Evolutionary conservation across 2,329 filamentous ascomycete genomes (phyloP), one percentile per base, ranked within the genome.

Genomic region (Fusarium sublunatum): DNA sequence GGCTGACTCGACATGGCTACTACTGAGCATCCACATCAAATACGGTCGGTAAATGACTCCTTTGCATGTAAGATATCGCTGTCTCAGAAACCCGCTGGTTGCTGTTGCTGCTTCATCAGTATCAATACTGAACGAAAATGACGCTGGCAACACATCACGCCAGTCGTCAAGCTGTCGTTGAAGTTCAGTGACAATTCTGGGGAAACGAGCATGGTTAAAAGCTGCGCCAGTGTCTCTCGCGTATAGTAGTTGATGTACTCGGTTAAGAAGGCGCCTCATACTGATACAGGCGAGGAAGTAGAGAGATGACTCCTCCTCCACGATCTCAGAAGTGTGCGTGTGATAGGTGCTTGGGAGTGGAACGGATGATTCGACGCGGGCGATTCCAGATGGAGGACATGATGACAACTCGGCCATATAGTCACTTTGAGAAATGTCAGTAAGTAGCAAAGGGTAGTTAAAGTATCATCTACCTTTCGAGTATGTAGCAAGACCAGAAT

Each of bases 251-350:
- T 83, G 78, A 42, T 83, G 78, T 0, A 82, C 79, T 13, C 81
- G 73, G 55, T 83, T 82, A 2, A 83, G 73, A 0, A 83, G 73
- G 2, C 80, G 75, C 0, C 81, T 73, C 76, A 83, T 82, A 2
- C 78, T 83, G 28, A 85, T 83, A 32, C 82, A 85, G 2, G 82
- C 82, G 2, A 85, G 73, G 45, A 84, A 83, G 64, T 84, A 84
- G 1, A 84, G 75, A 0, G 82, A 81, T 0, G 82, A 82, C 31
- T 81, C 75, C 59, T 84, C 80, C 48, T 80, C 77, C 3, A 79
- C 75, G 0, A 65, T 54, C 0, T 72, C 57, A 2, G 72, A 73
- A 2, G 70, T 61, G 45, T 84, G 82, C 0, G 81, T 83, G 44
- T 77, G 70, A 67, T 82, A 83, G 0, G 74, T 72, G 0, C 81